Percentiles rank a stretch among this genome's conserved stretches.
Conservation (phyloP, 305 asterid genomes). For the Fraxinus dipetala region DNA sequence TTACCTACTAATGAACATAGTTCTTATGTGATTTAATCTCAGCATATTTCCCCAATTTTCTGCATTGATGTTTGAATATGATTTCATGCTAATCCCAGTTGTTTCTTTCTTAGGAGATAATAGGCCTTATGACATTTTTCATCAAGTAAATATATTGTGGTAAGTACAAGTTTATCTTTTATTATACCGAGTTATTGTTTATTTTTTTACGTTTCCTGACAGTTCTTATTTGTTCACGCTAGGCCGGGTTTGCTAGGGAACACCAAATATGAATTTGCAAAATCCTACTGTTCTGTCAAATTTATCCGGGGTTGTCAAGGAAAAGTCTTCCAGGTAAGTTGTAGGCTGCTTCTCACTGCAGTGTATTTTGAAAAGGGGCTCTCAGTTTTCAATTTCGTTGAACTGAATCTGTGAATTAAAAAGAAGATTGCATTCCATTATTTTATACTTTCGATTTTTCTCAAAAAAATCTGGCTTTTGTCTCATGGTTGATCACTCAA, state of each 20-base stretch:
- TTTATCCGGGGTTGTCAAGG: conserved; percentile 58
- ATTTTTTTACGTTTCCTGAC: conserved; percentile 15
- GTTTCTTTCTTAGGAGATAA: conserved; percentile 67
- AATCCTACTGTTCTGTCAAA: conserved; percentile 66
- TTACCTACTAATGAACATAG: background rate
- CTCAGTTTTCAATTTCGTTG: background rate
- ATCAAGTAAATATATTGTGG: conserved; percentile 93
- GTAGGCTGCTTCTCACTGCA: conserved; percentile 17
- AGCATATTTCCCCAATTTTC: conserved; percentile 12
- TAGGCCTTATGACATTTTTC: conserved; percentile 95
- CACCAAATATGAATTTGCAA: conserved; percentile 82
- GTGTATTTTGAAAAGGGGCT: conserved; percentile 5
- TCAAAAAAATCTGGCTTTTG: conserved; percentile 10
- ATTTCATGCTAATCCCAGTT: conserved; percentile 34
- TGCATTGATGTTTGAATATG: conserved; percentile 19
- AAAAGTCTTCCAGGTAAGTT: conserved; percentile 60
- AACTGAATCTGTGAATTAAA: background rate
- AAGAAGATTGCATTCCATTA: background rate
- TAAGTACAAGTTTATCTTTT: conserved; percentile 41
- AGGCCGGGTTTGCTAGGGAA: conserved; percentile 96
- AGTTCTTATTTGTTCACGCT: conserved; percentile 29
- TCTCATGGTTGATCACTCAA: conserved; percentile 9
- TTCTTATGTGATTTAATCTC: background rate
- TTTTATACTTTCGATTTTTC: conserved; percentile 6
- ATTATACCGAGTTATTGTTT: conserved; percentile 17